Evolutionary conservation across 345 rosid genomes (phyloP), one percentile per base, ranked within the genome.

Genomic region (Eucalyptus tenuipes): DNA sequence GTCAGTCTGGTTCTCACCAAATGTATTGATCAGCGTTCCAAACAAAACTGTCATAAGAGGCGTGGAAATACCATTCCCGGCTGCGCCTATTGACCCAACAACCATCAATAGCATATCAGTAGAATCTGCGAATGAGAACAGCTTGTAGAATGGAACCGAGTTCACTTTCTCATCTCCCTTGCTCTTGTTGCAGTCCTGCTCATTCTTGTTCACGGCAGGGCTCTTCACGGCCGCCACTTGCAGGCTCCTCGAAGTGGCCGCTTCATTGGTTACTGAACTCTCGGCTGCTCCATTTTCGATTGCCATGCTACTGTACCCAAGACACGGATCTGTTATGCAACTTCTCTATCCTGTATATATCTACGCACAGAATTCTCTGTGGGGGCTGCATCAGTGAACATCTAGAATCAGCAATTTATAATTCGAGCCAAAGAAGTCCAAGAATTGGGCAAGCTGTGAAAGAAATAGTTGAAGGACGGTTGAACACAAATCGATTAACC

Each of bases 21-120:
- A 97, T 86, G 97, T 88, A 92, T 97, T 88, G 27, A 91, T 37
- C 31, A 94, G 88, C 42, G 96, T 93, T 55, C 99, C 99, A 11
- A 95, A 92, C 24, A 97, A 87, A 29, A 95, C 14, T 7, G 99
- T 90, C 99, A 97, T 96, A 5, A 96, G 82, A 66, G 99, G 99
- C 91, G 93, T 49, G 45, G 90, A 89, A 5, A 95, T 20, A 48
- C 99, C 99, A 86, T 96, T 97, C 27, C 92, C 98, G 31, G 91
- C 40, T 42, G 97, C 94, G 59, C 95, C 99, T 86, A 94, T 49
- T 1, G 97, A 89, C 49, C 99, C 99, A 4, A 94, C 33, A 42
- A 94, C 82, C 97, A 97, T 97, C 94, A 97, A 90, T 44, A 91
- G 64, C 20, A 87, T 16, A 90, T 97, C 98, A 10, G 71, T 85